phyloP scores from a whole-genome alignment of 768 basidiomycete genomes.

The Vishniacozyma victoriae region DNA sequence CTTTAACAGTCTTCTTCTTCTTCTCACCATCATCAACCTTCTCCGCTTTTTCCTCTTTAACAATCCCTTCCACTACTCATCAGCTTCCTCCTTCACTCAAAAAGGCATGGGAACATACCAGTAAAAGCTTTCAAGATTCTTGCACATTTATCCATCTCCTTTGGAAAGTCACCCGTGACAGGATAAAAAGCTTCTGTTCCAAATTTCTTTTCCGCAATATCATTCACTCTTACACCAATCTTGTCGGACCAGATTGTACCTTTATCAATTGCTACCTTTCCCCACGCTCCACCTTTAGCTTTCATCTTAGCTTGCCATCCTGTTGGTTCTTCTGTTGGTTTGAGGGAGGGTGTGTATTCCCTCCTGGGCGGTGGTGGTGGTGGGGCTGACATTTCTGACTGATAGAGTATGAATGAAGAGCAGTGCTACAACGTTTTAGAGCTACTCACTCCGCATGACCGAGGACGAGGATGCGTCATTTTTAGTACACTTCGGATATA shows the following conservation, averaged over 20 bases:
- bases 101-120: conserved; percentile 25
- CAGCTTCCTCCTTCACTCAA: neutral
- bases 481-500: no score
- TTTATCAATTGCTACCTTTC: conserved; percentile 41
- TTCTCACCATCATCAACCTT: conserved; percentile 9
- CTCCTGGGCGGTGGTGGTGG: neutral
- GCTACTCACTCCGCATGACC: no score
- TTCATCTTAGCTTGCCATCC: conserved; percentile 33
- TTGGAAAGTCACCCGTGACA: conserved; percentile 40
- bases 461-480: no score
- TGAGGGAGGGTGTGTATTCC: neutral
- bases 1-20: conserved; percentile 28
- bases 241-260: conserved; percentile 32
- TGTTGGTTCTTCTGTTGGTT: neutral
- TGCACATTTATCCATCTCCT: conserved; percentile 46
- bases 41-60: conserved; percentile 16
- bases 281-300: conserved; percentile 26
- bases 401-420: no score
- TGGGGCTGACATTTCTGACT: no score
- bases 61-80: conserved; percentile 25
- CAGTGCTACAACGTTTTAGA: no score
- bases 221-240: conserved; percentile 40
- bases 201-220: conserved; percentile 41
- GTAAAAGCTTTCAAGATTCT: conserved; percentile 45
- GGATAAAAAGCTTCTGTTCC: conserved; percentile 47